Evolutionary conservation across 2,329 filamentous ascomycete species (phyloP), one percentile per base, ranked within the genome.

Genomic region (Paecilomyces fulvus): DNA sequence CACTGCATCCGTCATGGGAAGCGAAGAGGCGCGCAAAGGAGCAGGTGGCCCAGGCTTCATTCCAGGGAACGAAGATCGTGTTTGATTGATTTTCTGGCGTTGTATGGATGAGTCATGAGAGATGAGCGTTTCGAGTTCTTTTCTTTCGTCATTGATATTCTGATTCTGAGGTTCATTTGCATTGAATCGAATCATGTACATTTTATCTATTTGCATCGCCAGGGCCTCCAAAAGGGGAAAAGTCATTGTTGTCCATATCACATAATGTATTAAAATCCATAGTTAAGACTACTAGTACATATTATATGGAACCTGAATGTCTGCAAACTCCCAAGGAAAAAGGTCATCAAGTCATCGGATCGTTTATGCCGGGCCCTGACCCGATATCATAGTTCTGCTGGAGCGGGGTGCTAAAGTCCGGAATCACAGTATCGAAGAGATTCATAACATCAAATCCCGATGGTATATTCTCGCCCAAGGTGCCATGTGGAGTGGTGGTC

Each of bases 1-100:
- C 79, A 5, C 61, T 86, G 62, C 84, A 87, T 78, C 84, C 84
- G 20, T 84, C 81, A 55, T 87, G 84, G 84, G 79, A 82, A 67
- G 84, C 84, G 6, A 82, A 81, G 30, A 83, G 80, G 73, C 77
- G 77, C 64, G 79, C 80, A 12, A 86, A 86, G 72, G 72, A 76
- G 58, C 76, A 76, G 65, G 69, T 68, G 31, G 71, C 75, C 25
- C 72, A 68, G 23, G 77, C 75, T 49, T 68, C 75, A n/a, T 83
- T 85, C 60, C 66, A 76, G 55, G 83, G 83, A 25, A 86, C 81
- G 75, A 86, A 85, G 73, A 77, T 85, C 52, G 77, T 78, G 7
- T 87, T 87, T 70, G 82, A 85, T 67, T 85, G 71, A 61, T 23
- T 17, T 17, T 12, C 20, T 25, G 12, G 11, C 20, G 9, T 23